Conservation (phyloP, 2,329 filamentous ascomycete genomes). For the Blastomyces gilchristii region DNA sequence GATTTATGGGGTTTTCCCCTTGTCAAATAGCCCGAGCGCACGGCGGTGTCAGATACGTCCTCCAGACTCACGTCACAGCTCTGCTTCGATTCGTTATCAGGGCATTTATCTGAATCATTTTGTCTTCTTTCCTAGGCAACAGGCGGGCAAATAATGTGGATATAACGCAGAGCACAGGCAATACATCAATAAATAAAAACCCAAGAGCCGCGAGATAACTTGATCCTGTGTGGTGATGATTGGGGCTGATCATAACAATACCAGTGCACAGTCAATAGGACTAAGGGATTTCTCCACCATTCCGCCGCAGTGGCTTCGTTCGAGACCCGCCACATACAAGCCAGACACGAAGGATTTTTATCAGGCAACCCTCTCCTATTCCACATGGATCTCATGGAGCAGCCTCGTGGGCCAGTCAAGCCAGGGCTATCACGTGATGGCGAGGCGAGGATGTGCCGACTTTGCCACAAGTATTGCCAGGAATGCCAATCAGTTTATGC, state of each 20-base stretch:
- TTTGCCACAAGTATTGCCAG: neutral
- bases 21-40: neutral
- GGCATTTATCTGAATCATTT: neutral
- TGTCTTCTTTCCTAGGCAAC: neutral
- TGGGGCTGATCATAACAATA: neutral
- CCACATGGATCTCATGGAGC: neutral
- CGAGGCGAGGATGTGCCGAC: too few species aligned
- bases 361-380: neutral
- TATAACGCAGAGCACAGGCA: neutral
- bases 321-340: neutral
- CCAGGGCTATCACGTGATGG: neutral
- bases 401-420: neutral
- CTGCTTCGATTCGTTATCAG: neutral
- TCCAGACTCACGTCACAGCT: neutral
- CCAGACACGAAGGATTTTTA: neutral
- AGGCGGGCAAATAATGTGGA: neutral
- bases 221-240: neutral
- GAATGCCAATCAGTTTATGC: neutral
- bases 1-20: neutral
- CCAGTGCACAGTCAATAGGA: neutral
- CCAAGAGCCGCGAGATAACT: neutral
- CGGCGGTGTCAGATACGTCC: neutral
- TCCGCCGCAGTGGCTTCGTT: neutral
- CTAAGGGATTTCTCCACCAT: neutral
- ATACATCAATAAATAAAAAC: neutral